A percentile compares a stretch with the other conserved stretches of the same genome.
phyloP scores from a whole-genome alignment of 148 eudicot genomes.

The Diospyros kaki region DNA sequence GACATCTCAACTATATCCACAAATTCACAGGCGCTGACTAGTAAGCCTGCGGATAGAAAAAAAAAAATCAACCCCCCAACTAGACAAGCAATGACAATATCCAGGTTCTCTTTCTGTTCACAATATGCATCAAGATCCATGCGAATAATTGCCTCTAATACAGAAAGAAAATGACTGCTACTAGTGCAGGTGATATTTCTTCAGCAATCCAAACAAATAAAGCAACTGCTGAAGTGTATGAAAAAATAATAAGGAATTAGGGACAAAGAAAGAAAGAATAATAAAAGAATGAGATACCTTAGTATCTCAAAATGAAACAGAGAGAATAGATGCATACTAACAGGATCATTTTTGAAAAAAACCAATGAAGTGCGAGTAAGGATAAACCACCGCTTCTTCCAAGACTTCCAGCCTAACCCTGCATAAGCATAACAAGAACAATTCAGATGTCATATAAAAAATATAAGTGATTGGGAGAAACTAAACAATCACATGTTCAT shows the following conservation, averaged over 20 bases:
- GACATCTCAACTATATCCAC: neutral
- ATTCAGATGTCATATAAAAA: neutral
- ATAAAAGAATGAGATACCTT: neutral
- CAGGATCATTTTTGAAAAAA: slow-evolving; percentile 97
- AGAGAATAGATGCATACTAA: slow-evolving; percentile 32
- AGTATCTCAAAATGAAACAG: slow-evolving; percentile 10
- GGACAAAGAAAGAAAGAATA: neutral
- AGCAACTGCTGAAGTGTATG: neutral
- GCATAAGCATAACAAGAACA: slow-evolving; percentile 27
- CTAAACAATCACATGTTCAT: neutral
- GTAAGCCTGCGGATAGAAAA: neutral
- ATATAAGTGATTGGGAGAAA: neutral
- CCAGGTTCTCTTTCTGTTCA: neutral
- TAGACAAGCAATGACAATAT: neutral
- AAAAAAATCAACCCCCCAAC: no score
- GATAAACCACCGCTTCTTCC: slow-evolving; percentile 99
- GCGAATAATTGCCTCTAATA: neutral
- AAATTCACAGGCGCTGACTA: neutral
- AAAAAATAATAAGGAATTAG: neutral
- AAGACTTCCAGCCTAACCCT: slow-evolving; percentile 99
- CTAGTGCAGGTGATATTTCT: neutral
- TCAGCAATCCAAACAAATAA: neutral
- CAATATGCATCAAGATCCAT: neutral
- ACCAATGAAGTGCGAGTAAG: slow-evolving; percentile 94
- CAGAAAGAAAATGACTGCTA: neutral